These are phyloP conservation scores for Stephanodiscus triporus DNA, from an alignment of 108 stramenopile species.

Conservation along the genomic window DNA sequence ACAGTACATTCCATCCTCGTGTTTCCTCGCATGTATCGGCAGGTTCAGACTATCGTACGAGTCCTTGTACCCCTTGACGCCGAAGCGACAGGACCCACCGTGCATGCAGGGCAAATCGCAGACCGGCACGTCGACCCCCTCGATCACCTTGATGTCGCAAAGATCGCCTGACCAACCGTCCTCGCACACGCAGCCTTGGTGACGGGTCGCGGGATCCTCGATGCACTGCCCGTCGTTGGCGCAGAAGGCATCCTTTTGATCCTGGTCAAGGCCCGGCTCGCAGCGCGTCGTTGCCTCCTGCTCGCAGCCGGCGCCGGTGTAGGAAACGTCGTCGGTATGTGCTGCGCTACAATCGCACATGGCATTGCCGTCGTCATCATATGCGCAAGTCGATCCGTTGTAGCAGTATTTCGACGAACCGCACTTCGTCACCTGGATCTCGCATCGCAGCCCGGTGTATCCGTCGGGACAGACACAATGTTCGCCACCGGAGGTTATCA, in stretches of 20 bases:
- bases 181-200: constrained; percentile 35
- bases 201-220: constrained; percentile 22
- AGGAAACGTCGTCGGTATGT: constrained; percentile 30
- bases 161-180: constrained; percentile 46
- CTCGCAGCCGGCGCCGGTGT: constrained; percentile 35
- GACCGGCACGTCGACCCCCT: constrained; percentile 20
- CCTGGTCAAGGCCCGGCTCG: constrained; percentile 34
- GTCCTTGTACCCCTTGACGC: constrained; percentile 48
- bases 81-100: constrained; percentile 45
- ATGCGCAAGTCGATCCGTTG: constrained; percentile 45
- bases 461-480: constrained; percentile 49
- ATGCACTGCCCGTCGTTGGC: constrained; percentile 37
- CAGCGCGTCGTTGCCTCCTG: constrained; percentile 35
- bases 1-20: constrained; percentile 64
- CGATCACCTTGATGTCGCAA: constrained; percentile 38
- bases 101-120: constrained; percentile 41
- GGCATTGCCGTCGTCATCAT: constrained; percentile 25
- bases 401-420: constrained; percentile 37
- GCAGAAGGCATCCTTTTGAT: constrained; percentile 43
- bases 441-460: constrained; percentile 42
- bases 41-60: constrained; percentile 25
- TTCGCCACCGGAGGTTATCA: constrained; percentile 37
- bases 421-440: constrained; percentile 39
- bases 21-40: constrained; percentile 16
- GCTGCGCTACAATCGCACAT: constrained; percentile 46